phyloP scores from a whole-genome alignment of 371 early-diverging fungal genomes.

The Saksenaea vasiformis region DNA sequence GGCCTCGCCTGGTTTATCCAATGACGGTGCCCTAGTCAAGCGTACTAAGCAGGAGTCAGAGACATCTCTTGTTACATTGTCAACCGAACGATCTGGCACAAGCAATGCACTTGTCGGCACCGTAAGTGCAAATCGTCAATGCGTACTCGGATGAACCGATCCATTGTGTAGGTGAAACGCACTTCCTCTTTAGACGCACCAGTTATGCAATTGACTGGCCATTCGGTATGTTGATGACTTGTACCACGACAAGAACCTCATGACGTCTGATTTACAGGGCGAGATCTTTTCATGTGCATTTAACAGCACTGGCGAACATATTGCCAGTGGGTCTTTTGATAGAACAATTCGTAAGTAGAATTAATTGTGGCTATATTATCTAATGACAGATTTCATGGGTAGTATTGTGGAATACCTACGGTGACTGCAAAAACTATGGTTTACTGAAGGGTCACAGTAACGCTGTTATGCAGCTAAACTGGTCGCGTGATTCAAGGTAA shows the following conservation, averaged over 20 bases:
- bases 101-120: slow-evolving; percentile 64
- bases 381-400: not conserved
- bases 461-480: slow-evolving; percentile 85
- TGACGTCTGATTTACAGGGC: slow-evolving; percentile 51
- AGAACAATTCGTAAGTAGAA: slow-evolving; percentile 71
- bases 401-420: slow-evolving; percentile 93
- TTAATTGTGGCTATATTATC: not conserved
- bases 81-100: slow-evolving; percentile 51
- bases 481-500: slow-evolving; percentile 84
- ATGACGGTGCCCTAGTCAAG: slow-evolving; percentile 56
- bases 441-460: slow-evolving; percentile 85
- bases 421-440: slow-evolving; percentile 87
- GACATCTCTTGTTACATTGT: slow-evolving; percentile 47
- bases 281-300: slow-evolving; percentile 87
- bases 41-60: slow-evolving; percentile 52
- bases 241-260: not conserved
- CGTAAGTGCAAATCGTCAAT: slow-evolving; percentile 40
- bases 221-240: slow-evolving; percentile 48
- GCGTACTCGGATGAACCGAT: not conserved
- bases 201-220: slow-evolving; percentile 86
- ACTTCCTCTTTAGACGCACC: slow-evolving; percentile 88
- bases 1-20: slow-evolving; percentile 37
- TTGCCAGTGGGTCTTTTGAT: slow-evolving; percentile 88
- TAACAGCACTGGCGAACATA: slow-evolving; percentile 79
- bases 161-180: slow-evolving; percentile 62